Evolutionary conservation across 2,329 filamentous ascomycete genomes (phyloP), one percentile per base, ranked within the genome.

Genomic region (Ophiosphaerella narmari): DNA sequence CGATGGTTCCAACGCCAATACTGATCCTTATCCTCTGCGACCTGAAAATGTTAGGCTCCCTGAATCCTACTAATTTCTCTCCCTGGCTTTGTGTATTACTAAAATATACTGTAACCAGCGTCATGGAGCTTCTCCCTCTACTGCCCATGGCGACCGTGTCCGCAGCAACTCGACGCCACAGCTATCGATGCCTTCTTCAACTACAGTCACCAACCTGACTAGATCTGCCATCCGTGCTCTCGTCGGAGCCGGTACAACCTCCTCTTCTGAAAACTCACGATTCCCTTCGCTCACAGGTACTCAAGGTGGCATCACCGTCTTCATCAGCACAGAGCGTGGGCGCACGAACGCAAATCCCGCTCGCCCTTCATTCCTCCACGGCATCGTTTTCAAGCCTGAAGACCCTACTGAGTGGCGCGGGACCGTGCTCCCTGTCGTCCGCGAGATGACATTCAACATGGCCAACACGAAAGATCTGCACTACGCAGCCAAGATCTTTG

Each of bases 351-450:
- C 51, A 0, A 26, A 52, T 1, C 46, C 58, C 8, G 24, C 35
- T 12, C 3, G n/a, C 0, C 62, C 64, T 1, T 21, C 21, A 16
- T 65, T 67, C 41, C 43, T 64, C 4, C 40, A 47, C 2, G 48
- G 49, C 5, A 24, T 54, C 5, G 18, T 14, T 2, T 43, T 39
- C 39, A 16, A 38, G 7, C 14, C 50, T 1, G 26, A 14, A 23
- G 34, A 48, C 3, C 7, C 33, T 4, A 29, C 36, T 4, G 23
- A 26, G 21, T 66, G 60, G 56, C 46, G 43, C 16, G 46, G 39
- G 23, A 32, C 46, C 2, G 48, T 63, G 4, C 49, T 63, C 1
- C 57, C 57, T 3, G 48, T 48, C 21, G 29, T 68, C 9, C 13
- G 46, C 1, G 23, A 29, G 1, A 41, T 50, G 12, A 56, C 48